Base-by-base conservation (phyloP, 169 alveolate species). In the Cryptosporidium andersoni region DNA sequence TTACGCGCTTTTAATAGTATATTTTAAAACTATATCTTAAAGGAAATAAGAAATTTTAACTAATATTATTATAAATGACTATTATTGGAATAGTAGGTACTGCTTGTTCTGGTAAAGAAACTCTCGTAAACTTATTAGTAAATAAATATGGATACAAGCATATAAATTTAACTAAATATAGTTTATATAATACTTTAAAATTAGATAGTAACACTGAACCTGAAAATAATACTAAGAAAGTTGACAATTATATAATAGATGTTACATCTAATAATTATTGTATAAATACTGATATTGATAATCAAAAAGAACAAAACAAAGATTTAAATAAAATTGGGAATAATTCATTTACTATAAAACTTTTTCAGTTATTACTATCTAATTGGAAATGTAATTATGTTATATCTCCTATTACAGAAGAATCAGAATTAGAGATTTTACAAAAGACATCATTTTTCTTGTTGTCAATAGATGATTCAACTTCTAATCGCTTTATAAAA, bases 331-430 rank as follows among this genome's bases (percentile, higher is more conserved):
- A 14, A 11, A 51, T 9, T 47, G 51, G 3, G 53, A 40, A 12
- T 7, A 45, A 14, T 40, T 53, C 6, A 68, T 12, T 65, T 40
- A 42, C 16, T 5, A 56, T 11, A 40, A 52, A 39, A 14, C 67
- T 64, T n/a, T 68, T 68, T n/a, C 37, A 34, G 60, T 14, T 51
- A 39, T 5, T 51, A 40, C 36, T 66, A 40, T 12, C 66, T 16
- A 58, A 68, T 55, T 68, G 47, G 67, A 68, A 55, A n/a, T 53
- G 43, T 51, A 67, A 40, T 67, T 55, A 67, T 45, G 37, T 67
- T 12, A 55, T 67, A 40, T 67, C 82, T 14, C 37, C 51, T 5
- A 36, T 67, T 16, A 53, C 64, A n/a, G 37, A 49, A 9, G 66
- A 55, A 3, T 16, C 6, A 55, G 82, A 68, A 56, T 45, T 68